Conservation (phyloP, 108 stramenopile genomes). For the Nitzschia palea region DNA sequence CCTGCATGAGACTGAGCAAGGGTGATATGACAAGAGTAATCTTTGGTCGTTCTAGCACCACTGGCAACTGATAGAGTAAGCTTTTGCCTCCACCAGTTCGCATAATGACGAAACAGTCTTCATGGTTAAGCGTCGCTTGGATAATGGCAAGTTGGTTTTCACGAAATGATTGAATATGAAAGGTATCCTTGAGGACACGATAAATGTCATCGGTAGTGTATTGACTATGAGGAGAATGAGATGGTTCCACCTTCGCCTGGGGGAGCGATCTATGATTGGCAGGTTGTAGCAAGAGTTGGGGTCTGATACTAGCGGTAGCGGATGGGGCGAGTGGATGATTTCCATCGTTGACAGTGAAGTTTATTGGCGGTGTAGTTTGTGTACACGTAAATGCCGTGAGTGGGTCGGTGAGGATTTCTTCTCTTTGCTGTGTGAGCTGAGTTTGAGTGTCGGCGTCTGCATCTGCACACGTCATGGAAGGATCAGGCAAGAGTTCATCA, state of each 20-base stretch:
- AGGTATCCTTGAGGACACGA: conserved; percentile 47
- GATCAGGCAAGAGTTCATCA: conserved; percentile 37
- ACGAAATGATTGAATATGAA: conserved; percentile 75
- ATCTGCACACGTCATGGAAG: neutral
- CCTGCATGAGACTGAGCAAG: conserved; percentile 90
- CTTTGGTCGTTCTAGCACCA: conserved; percentile 39
- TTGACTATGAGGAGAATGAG: neutral
- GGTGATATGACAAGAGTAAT: conserved; percentile 87
- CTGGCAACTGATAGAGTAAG: conserved; percentile 45
- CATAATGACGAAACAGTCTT: conserved; percentile 94
- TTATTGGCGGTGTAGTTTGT: neutral
- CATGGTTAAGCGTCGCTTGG: conserved; percentile 66
- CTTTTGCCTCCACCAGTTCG: conserved; percentile 93
- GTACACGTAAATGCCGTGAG: neutral
- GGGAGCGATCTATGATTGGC: neutral
- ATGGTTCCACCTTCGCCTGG: neutral
- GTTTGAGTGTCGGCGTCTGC: too few relatives aligned
- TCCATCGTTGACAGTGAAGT: neutral
- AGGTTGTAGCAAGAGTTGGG: conserved; percentile 4
- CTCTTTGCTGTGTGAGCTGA: conserved; percentile 21
- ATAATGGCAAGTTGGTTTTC: conserved; percentile 87
- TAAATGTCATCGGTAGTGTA: neutral
- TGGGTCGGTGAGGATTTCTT: conserved; percentile 22
- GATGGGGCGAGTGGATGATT: neutral
- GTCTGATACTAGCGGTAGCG: neutral